Conservation (phyloP, 1,284 basidiomycete species). For the Phellinidium pouzarii region DNA sequence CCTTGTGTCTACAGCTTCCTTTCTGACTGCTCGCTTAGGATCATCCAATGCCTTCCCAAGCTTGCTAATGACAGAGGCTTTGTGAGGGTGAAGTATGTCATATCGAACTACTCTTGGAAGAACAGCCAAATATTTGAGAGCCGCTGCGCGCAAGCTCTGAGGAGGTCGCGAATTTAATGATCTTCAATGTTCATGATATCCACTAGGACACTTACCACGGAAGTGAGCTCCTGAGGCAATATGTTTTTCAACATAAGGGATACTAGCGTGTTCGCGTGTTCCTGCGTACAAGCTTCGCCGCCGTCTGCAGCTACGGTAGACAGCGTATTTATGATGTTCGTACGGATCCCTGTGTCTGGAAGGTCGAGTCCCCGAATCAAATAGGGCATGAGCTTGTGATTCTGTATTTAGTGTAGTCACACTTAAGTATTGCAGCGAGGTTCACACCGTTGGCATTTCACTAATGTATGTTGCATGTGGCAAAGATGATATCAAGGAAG, state of each 20-base stretch:
- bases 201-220: constrained; percentile 37
- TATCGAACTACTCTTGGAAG: constrained; percentile 75
- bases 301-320: constrained; percentile 56
- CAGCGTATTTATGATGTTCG: constrained; percentile 78
- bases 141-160: constrained; percentile 69
- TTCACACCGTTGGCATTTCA: constrained; percentile 60
- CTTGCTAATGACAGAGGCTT: constrained; percentile 63
- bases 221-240: constrained; percentile 40
- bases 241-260: constrained; percentile 66
- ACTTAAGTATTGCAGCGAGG: not conserved
- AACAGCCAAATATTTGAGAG: constrained; percentile 66
- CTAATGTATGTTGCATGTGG: constrained; percentile 69
- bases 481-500: constrained; percentile 74
- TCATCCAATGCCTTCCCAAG: constrained; percentile 79
- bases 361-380: constrained; percentile 81
- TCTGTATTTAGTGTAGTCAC: not conserved
- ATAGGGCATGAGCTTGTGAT: constrained; percentile 78
- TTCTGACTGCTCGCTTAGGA: constrained; percentile 71
- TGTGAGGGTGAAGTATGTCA: constrained; percentile 72
- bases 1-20: constrained; percentile 84
- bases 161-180: not conserved
- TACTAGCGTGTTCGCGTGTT: constrained; percentile 67
- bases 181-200: not conserved
- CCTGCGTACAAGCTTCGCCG: constrained; percentile 46
- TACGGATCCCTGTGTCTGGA: constrained; percentile 65